These are phyloP conservation scores for Boletus rufocinnamomeus DNA, from an alignment of 768 basidiomycete genomes.

Conservation along the genomic window DNA sequence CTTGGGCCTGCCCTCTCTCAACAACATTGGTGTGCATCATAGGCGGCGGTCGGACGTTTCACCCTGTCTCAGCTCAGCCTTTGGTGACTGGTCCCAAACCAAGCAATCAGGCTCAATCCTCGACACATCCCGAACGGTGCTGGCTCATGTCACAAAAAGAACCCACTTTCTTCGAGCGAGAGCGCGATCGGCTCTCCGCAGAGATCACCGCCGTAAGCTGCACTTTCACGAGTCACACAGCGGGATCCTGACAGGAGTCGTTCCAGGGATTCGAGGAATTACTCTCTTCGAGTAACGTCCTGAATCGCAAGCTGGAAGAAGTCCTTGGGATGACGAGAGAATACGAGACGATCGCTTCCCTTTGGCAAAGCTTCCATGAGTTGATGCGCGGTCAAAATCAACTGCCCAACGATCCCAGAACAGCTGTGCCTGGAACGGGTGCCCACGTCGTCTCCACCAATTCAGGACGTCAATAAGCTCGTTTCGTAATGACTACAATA, in stretches of 20 bases:
- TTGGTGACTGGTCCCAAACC: too few species aligned
- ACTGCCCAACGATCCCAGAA: conserved; percentile 36
- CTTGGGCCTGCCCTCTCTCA: too few species aligned
- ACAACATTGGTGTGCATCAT: too few species aligned
- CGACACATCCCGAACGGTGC: too few species aligned
- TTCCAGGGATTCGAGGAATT: conserved; percentile 83
- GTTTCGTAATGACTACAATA: conserved; percentile 6
- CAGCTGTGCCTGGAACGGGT: conserved; percentile 68
- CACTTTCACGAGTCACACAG: too few species aligned
- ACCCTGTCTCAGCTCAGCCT: neutral
- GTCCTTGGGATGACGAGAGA: conserved; percentile 91
- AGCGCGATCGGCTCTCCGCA: conserved; percentile 69
- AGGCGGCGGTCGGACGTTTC: neutral
- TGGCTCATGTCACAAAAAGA: conserved; percentile 39
- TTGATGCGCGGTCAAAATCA: conserved; percentile 62
- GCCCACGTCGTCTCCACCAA: conserved; percentile 54
- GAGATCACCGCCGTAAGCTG: conserved; percentile 70
- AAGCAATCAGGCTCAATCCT: too few species aligned
- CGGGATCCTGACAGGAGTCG: neutral
- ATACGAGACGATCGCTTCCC: conserved; percentile 82
- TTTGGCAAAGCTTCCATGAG: conserved; percentile 82
- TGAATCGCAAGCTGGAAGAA: conserved; percentile 92
- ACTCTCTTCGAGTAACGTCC: conserved; percentile 76
- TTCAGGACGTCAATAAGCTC: conserved; percentile 26
- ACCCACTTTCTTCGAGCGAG: conserved; percentile 71